Base-by-base conservation (phyloP, 2,329 filamentous ascomycete species). In the Podosphaera xanthii region DNA sequence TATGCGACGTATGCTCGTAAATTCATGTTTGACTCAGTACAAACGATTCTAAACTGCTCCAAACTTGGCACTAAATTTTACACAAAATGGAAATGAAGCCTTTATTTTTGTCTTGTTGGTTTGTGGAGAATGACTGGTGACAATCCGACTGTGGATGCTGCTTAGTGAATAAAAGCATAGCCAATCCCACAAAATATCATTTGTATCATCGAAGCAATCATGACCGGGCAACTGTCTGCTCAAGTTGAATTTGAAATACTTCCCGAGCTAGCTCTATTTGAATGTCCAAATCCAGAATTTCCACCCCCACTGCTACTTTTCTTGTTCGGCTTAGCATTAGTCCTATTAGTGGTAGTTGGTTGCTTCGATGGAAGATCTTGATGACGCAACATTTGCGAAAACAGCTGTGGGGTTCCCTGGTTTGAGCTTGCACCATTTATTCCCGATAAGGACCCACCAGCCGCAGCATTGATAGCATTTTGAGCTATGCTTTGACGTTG, bases 301-400 rank as follows among this genome's bases (percentile, higher is more conserved):
- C 64, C 64, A 56, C 46, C 60, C 10, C 52, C 60, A 48, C 53
- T 49, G 53, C 61, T 60, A 10, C 61, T 58, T 44, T 60, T 57
- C 31, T 14, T 38, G 52, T 63, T 64, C 6, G 56, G 57, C 54
- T 64, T 64, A 8, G 59, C 60, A 38, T 59, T 59, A 4, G 52
- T 14, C 9, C 58, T 60, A 9, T 61, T 57, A 35, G 54, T 54
- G 60, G 58, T 62, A 55, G 60, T 58, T 44, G 69, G 70, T n/a
- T 69, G 69, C n/a, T 70, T 70, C 6, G 74, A 68, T n/a, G 76
- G 75, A 65, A 75, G 71, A 61, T 77, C 67, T 38, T 76, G 72
- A 57, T 75, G 73, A 48, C 75, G 72, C 70, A 78, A 72, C 70
- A 76, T 73, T n/a, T 75, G 75, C 42, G 76, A 75, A 64, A 75